phyloP scores from a whole-genome alignment of 2,329 filamentous ascomycete genomes.

The Botryotinia calthae region DNA sequence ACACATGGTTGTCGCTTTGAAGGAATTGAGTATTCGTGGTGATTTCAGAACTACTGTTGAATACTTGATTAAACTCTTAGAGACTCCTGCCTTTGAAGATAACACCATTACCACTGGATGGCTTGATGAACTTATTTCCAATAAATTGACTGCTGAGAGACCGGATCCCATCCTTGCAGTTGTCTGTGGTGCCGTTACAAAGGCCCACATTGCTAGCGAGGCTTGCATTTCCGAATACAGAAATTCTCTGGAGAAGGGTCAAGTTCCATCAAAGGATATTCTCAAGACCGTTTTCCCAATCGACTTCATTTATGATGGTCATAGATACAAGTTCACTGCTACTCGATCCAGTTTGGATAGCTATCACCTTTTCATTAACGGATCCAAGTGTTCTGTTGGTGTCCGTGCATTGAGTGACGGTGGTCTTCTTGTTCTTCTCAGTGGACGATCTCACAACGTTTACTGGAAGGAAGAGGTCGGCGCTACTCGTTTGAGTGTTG shows the following conservation, averaged over 20 bases:
- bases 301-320: slow-evolving; percentile 98
- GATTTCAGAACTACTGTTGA: slow-evolving; percentile 98
- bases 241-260: slow-evolving; percentile 88
- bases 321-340: slow-evolving; percentile 96
- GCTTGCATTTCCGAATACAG: slow-evolving; percentile 83
- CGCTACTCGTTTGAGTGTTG: slow-evolving; percentile 90
- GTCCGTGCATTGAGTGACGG: slow-evolving; percentile 91
- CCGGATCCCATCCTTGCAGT: slow-evolving; percentile 93
- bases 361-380: slow-evolving; percentile 98
- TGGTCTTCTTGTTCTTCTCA: slow-evolving; percentile 84
- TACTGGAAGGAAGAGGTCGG: slow-evolving; percentile 99
- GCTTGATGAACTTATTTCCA: slow-evolving; percentile 97
- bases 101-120: slow-evolving; percentile 99
- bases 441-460: slow-evolving; percentile 92
- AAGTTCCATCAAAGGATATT: slow-evolving; percentile 94
- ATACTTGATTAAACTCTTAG: slow-evolving; percentile 96
- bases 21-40: slow-evolving; percentile 98
- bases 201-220: slow-evolving; percentile 93
- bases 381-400: slow-evolving; percentile 91
- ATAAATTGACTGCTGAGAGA: slow-evolving; percentile 93
- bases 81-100: slow-evolving; percentile 96
- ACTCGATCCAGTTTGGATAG: slow-evolving; percentile 89
- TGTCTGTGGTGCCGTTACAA: slow-evolving; percentile 90
- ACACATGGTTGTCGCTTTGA: slow-evolving; percentile 98
- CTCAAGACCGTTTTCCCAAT: slow-evolving; percentile 96